Conservation (phyloP, 208 protist species). For the Trypanosoma mega region DNA sequence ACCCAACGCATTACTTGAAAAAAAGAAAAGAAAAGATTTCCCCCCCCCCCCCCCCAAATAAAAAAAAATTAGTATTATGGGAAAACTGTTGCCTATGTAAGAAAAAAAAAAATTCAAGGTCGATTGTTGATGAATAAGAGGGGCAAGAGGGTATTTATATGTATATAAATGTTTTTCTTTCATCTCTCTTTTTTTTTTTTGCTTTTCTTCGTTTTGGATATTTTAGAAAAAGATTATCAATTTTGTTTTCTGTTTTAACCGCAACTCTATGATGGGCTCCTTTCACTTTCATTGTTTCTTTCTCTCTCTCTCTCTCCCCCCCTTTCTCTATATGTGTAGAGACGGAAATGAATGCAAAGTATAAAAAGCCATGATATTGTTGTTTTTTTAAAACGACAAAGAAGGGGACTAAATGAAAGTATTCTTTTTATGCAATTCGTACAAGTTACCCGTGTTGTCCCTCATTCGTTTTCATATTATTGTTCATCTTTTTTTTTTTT, state of each 20-base stretch:
- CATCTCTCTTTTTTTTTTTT: not conserved
- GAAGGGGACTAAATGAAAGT: not conserved
- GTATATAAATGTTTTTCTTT: not conserved
- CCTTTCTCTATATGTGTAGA: conserved; percentile 11
- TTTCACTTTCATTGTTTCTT: conserved; percentile 8
- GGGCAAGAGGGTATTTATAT: too few species aligned
- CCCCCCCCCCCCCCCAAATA: too few species aligned
- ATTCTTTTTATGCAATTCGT: too few species aligned
- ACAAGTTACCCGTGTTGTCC: too few species aligned
- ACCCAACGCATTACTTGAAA: too few species aligned
- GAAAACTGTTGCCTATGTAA: too few species aligned
- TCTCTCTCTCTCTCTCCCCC: not conserved
- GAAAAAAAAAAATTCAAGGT: too few species aligned
- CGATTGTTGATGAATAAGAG: too few species aligned
- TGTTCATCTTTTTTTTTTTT: conserved; percentile 3
- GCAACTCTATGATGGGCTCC: conserved; percentile 14
- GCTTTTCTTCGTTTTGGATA: not conserved
- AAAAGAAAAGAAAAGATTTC: too few species aligned
- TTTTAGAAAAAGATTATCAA: not conserved
- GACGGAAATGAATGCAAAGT: not conserved
- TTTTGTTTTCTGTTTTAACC: conserved; percentile 10
- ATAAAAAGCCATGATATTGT: not conserved
- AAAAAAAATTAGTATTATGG: too few species aligned
- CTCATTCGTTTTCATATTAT: conserved; percentile 18
- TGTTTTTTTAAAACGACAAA: not conserved